Evolutionary conservation across 768 basidiomycete species (phyloP).

Genomic region (Gymnopilus junonius): DNA sequence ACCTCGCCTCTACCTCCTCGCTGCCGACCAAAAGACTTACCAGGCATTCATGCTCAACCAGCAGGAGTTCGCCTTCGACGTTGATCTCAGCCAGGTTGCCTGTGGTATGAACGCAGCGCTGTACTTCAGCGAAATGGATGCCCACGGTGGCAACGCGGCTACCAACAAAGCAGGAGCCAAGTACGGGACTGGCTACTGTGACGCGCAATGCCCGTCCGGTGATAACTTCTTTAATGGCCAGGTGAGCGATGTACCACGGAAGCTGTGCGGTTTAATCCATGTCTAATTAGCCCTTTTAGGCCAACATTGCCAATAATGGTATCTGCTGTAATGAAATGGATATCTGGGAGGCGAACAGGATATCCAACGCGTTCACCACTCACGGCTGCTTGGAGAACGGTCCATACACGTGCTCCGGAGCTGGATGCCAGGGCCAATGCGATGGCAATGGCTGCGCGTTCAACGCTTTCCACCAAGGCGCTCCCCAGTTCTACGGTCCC

Average conservation of each 20-base stretch:
- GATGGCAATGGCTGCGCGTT: slow-evolving; percentile 61
- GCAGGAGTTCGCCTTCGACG: slow-evolving; percentile 64
- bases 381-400: slow-evolving; percentile 46
- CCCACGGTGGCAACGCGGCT: slow-evolving; percentile 54
- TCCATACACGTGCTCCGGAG: slow-evolving; percentile 45
- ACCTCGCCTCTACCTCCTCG: slow-evolving; percentile 51
- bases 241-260: slow-evolving; percentile 33
- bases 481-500: slow-evolving; percentile 46
- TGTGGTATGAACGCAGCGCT: slow-evolving; percentile 66
- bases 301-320: slow-evolving; percentile 51
- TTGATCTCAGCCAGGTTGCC: slow-evolving; percentile 59
- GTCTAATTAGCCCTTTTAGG: slow-evolving; percentile 32
- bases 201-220: slow-evolving; percentile 65
- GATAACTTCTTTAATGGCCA: slow-evolving; percentile 67
- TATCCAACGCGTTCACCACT: slow-evolving; percentile 53
- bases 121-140: slow-evolving; percentile 65
- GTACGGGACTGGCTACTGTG: slow-evolving; percentile 71
- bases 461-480: slow-evolving; percentile 59
- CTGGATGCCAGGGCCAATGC: slow-evolving; percentile 45
- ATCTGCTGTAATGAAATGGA: slow-evolving; percentile 62
- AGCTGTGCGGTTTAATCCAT: not conserved
- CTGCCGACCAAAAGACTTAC: slow-evolving; percentile 44
- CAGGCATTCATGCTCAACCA: slow-evolving; percentile 55
- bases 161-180: slow-evolving; percentile 58
- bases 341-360: slow-evolving; percentile 58